Percentiles rank a stretch among this genome's conserved stretches.
Evolutionary conservation across 148 eudicot species (phyloP).

Genomic region (Nepenthes mirabilis): DNA sequence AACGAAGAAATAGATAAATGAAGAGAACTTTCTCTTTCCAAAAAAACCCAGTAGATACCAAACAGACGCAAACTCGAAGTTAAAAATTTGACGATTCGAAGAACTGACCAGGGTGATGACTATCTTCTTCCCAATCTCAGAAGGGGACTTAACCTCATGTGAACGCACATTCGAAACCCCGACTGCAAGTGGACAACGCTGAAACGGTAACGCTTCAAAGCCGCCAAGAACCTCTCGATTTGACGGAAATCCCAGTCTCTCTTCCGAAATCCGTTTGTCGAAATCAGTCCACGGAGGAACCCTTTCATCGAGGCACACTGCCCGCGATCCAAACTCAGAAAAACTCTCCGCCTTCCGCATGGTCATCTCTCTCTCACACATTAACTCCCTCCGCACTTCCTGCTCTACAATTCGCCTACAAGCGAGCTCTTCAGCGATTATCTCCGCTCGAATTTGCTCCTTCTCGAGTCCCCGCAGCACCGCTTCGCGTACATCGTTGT

Average conservation of each 20-base stretch:
- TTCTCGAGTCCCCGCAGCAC: conserved; percentile 45
- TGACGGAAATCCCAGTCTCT: conserved; percentile 6
- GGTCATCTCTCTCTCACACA: conserved; percentile 40
- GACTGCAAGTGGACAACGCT: conserved; percentile 14
- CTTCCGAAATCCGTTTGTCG: conserved; percentile 5
- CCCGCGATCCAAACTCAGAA: neutral
- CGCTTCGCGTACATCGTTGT: conserved; percentile 8
- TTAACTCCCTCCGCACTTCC: conserved; percentile 59
- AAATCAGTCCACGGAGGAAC: conserved; percentile 11
- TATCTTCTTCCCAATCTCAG: conserved; percentile 24
- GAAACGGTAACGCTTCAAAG: conserved; percentile 21
- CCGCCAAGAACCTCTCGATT: conserved; percentile 9
- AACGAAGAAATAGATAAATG: too few species aligned
- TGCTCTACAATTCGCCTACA: conserved; percentile 39
- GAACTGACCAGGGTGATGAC: conserved; percentile 39
- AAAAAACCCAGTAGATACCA: too few species aligned
- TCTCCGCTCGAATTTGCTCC: conserved; percentile 44
- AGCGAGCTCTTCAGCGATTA: conserved; percentile 32
- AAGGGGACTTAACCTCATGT: conserved; percentile 9
- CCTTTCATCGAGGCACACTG: conserved; percentile 12
- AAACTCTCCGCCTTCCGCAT: conserved; percentile 4
- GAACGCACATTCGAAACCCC: neutral
- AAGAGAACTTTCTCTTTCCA: too few species aligned
- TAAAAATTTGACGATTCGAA: too few species aligned
- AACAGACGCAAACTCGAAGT: neutral